Evolutionary conservation across 1,284 basidiomycete species (phyloP).

Genomic region (Sporisorium exsertum): DNA sequence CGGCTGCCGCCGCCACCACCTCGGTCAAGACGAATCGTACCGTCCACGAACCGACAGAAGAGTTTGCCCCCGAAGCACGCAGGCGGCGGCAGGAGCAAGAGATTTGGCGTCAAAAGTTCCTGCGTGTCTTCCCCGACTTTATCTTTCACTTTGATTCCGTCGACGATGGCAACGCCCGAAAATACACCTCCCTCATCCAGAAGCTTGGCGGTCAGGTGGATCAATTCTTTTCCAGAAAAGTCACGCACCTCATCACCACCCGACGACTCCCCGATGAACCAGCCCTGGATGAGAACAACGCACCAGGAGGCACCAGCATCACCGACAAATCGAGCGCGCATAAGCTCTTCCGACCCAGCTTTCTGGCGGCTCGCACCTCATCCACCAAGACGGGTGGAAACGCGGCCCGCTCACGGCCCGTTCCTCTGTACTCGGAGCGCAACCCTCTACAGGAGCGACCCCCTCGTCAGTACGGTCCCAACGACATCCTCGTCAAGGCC

Average conservation of each 20-base stretch:
- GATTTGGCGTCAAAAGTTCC: constrained; percentile 59
- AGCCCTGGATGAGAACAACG: constrained; percentile 12
- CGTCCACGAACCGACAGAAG: constrained; percentile 53
- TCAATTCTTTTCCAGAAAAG: constrained; percentile 65
- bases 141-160: constrained; percentile 66
- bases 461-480: constrained; percentile 62
- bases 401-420: constrained; percentile 29
- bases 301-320: not conserved
- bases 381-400: constrained; percentile 20
- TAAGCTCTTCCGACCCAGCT: constrained; percentile 51
- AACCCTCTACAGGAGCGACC: constrained; percentile 69
- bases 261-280: constrained; percentile 40
- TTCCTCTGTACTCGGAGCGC: constrained; percentile 64
- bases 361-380: constrained; percentile 30
- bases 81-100: constrained; percentile 46
- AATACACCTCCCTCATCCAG: constrained; percentile 46
- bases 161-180: constrained; percentile 44
- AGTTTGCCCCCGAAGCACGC: constrained; percentile 52
- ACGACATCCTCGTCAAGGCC: constrained; percentile 80
- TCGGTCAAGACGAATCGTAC: constrained; percentile 59
- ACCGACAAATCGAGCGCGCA: constrained; percentile 18
- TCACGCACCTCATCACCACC: constrained; percentile 66
- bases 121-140: constrained; percentile 62
- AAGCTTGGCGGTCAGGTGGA: constrained; percentile 63
- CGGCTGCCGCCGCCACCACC: constrained; percentile 14